Base-by-base conservation (phyloP, 495 filamentous ascomycete genomes). In the Podospora comata region DNA sequence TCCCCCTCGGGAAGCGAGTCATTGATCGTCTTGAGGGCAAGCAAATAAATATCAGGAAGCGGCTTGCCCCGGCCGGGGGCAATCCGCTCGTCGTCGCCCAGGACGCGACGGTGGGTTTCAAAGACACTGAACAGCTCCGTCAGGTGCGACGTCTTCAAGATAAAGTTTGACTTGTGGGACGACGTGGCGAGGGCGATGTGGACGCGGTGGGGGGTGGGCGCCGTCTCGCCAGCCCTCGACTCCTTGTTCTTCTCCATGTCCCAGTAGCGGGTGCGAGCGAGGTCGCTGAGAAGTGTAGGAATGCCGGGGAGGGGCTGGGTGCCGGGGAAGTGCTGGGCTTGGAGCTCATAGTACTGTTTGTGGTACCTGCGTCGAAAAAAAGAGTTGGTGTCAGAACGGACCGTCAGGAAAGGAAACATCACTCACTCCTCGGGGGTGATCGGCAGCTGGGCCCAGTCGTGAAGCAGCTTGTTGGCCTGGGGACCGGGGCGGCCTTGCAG, bases 161-260 rank as follows among this genome's bases (percentile, higher is more conserved):
- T 72, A 81, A 90, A 97, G 74, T 94, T 97, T 15, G 70, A 73
- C 19, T 75, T 72, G 73, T 91, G 86, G 5, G 88, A 91, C 15
- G 90, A 93, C 4, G 92, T 97, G 1, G 95, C 95, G 13, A 99
- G 83, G 0, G 95, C 95, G 65, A 97, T 88, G 71, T 95, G 86
- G 0, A 96, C 85, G 2, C 85, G 83, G 60, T 77, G 79, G 2
- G 80, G 74, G 11, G 77, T 73, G 61, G 6, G 1, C 44, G 81
- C 77, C 32, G 48, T 28, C 9, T 19, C 30, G 18, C 6, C 32
- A 19, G 19, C 11, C 3, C 15, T 3, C 0, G 61, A 48, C 19
- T 60, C 56, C 39, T 64, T 65, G 30, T 65, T 39, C 19, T 32
- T 65, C 54, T 73, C 68, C 2, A 76, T 4, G 15, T 83, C 79